These are phyloP conservation scores for Psidium guajava DNA, from an alignment of 345 rosid species.

Conservation along the genomic window DNA sequence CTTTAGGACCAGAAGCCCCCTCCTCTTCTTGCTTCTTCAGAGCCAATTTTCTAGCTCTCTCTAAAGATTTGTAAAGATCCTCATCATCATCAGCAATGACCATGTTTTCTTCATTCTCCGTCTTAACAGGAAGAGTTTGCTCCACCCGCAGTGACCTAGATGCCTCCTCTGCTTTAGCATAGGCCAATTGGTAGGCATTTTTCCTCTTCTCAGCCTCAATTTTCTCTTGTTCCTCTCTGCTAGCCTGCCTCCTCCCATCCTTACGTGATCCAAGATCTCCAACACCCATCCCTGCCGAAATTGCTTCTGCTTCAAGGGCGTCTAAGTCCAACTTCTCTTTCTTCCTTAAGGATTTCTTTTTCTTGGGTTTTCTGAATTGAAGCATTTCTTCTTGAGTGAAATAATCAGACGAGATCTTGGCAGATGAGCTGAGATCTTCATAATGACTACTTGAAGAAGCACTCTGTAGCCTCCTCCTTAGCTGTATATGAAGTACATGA, in stretches of 20 bases:
- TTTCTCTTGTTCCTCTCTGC: slow-evolving; percentile 70
- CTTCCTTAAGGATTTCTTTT: slow-evolving; percentile 72
- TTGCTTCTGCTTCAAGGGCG: slow-evolving; percentile 88
- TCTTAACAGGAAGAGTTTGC: slow-evolving; percentile 32
- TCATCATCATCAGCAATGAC: slow-evolving; percentile 67
- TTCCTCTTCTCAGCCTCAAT: slow-evolving; percentile 66
- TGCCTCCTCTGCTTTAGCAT: slow-evolving; percentile 86
- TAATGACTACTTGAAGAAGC: slow-evolving; percentile 28
- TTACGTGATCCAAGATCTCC: slow-evolving; percentile 93
- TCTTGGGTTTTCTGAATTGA: slow-evolving; percentile 83
- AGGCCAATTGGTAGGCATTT: slow-evolving; percentile 65
- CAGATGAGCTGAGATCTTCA: slow-evolving; percentile 62
- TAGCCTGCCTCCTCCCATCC: slow-evolving; percentile 69
- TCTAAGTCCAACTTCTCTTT: slow-evolving; percentile 83
- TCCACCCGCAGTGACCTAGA: slow-evolving; percentile 60
- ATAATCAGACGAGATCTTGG: slow-evolving; percentile 67
- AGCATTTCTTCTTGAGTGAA: slow-evolving; percentile 84
- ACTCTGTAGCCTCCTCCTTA: slow-evolving; percentile 73
- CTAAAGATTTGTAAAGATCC: slow-evolving; percentile 69
- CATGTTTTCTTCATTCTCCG: slow-evolving; percentile 50
- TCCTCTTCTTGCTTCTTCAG: slow-evolving; percentile 51
- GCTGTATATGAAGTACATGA: slow-evolving; percentile 26
- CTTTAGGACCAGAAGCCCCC: slow-evolving; percentile 52
- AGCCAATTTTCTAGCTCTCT: slow-evolving; percentile 78
- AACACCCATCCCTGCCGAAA: slow-evolving; percentile 67